Conservation (phyloP, 1,284 basidiomycete genomes). For the Gymnopus androsaceus region DNA sequence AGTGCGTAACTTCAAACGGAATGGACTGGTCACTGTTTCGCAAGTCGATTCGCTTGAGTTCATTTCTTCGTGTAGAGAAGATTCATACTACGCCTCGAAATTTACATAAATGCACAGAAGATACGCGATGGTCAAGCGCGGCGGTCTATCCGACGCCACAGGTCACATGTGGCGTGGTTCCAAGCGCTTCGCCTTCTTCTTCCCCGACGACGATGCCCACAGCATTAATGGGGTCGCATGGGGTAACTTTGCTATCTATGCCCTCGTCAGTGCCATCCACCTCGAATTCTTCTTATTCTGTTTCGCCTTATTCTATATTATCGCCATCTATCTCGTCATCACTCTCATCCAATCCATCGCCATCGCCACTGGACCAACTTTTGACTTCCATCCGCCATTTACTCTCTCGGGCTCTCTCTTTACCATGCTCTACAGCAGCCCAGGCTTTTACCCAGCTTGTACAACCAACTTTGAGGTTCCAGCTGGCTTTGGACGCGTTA, state of each 20-base stretch:
- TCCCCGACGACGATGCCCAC: conserved; percentile 3
- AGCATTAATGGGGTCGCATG: conserved; percentile 7
- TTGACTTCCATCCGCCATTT: conserved; percentile 59
- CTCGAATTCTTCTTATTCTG: background rate
- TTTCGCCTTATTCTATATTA: background rate
- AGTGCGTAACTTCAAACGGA: no score
- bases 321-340: background rate
- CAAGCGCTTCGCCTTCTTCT: no score
- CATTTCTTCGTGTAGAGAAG: no score
- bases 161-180: no score
- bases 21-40: no score
- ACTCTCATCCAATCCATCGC: background rate
- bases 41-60: no score
- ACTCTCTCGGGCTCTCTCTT: conserved; percentile 58
- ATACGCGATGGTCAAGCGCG: no score
- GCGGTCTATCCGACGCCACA: no score
- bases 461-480: conserved; percentile 69
- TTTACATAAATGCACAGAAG: no score
- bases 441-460: conserved; percentile 72
- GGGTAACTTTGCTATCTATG: conserved; percentile 3
- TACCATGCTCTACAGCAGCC: conserved; percentile 73
- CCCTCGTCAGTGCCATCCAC: background rate
- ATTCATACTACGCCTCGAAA: no score
- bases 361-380: conserved; percentile 12
- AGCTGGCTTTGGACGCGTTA: conserved; percentile 75